Evolutionary conservation across 805 yeast genomes (phyloP).

Genomic region (Wickerhamiella azymoides): DNA sequence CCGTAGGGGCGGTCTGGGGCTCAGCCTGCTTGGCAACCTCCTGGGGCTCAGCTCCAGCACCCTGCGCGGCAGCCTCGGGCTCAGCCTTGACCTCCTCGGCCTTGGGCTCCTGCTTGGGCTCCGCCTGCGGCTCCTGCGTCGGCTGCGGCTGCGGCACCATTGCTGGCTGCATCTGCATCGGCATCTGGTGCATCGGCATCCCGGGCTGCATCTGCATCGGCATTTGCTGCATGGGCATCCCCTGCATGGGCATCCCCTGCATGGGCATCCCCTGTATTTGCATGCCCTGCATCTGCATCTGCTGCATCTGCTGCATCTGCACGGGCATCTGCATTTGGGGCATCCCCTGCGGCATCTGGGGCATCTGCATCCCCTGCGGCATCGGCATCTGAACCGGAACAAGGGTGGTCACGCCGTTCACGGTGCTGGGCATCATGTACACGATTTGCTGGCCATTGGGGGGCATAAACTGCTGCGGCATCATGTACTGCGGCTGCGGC

Average conservation of each 20-base stretch:
- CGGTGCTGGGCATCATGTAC: slow-evolving; percentile 3
- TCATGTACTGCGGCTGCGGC: background rate
- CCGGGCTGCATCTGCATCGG: background rate
- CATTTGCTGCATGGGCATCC: slow-evolving; percentile 1
- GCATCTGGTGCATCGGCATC: background rate
- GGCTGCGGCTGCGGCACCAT: too few relatives aligned
- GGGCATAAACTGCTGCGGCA: background rate
- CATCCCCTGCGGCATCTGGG: slow-evolving; percentile 2
- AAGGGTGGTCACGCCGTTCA: slow-evolving; percentile 1
- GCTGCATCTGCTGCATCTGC: slow-evolving; percentile 1
- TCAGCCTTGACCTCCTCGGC: too few relatives aligned
- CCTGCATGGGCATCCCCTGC: slow-evolving; percentile 1
- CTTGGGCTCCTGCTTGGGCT: too few relatives aligned
- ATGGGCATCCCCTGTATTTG: slow-evolving; percentile 7
- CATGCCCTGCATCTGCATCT: slow-evolving; percentile 5
- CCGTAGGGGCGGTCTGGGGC: too few relatives aligned
- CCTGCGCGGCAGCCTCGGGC: too few relatives aligned
- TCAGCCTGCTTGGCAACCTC: too few relatives aligned
- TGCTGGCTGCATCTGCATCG: background rate
- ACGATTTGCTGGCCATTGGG: slow-evolving; percentile 3
- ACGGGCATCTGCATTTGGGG: slow-evolving; percentile 3
- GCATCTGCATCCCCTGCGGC: background rate
- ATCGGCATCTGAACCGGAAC: slow-evolving; percentile 1
- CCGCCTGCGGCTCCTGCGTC: background rate
- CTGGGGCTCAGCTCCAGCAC: too few relatives aligned